These are phyloP conservation scores for Fusarium falciforme DNA, from an alignment of 2,329 filamentous ascomycete species.

Conservation along the genomic window DNA sequence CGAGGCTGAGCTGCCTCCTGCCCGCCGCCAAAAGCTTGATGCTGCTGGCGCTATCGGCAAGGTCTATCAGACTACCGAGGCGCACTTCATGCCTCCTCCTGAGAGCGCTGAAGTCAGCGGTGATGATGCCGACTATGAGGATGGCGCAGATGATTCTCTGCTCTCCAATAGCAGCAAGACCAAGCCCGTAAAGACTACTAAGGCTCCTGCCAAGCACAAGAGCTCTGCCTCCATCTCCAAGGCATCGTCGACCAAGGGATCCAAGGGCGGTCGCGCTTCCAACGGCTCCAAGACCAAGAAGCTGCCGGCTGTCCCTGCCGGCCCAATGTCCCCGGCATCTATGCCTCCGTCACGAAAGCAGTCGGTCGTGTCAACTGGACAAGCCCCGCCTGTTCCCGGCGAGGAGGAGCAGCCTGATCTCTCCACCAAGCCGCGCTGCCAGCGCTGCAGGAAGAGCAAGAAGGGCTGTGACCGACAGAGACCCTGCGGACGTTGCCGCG, in stretches of 20 bases:
- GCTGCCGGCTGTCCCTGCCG: constrained; percentile 51
- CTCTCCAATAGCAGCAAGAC: constrained; percentile 52
- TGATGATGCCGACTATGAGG: constrained; percentile 50
- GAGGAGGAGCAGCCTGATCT: constrained; percentile 92
- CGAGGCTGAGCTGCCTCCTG: constrained; percentile 69
- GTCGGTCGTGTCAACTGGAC: constrained; percentile 71
- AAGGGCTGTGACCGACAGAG: constrained; percentile 98
- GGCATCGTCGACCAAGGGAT: constrained; percentile 52
- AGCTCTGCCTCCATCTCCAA: constrained; percentile 47
- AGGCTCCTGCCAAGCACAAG: constrained; percentile 55
- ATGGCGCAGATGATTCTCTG: constrained; percentile 50
- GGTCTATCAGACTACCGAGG: constrained; percentile 64
- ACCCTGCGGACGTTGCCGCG: constrained; percentile 93
- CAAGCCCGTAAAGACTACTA: constrained; percentile 55
- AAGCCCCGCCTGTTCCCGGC: constrained; percentile 66
- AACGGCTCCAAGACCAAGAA: constrained; percentile 64
- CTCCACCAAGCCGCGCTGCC: constrained; percentile 95
- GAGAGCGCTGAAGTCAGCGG: constrained; percentile 56
- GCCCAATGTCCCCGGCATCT: constrained; percentile 72
- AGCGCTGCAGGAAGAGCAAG: constrained; percentile 99
- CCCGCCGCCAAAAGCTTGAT: constrained; percentile 69
- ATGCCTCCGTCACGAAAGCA: constrained; percentile 80
- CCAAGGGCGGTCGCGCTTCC: constrained; percentile 56
- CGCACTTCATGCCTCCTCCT: constrained; percentile 63
- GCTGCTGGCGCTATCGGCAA: constrained; percentile 55